phyloP scores from a whole-genome alignment of 495 filamentous ascomycete species.

The Xylaria grammica region DNA sequence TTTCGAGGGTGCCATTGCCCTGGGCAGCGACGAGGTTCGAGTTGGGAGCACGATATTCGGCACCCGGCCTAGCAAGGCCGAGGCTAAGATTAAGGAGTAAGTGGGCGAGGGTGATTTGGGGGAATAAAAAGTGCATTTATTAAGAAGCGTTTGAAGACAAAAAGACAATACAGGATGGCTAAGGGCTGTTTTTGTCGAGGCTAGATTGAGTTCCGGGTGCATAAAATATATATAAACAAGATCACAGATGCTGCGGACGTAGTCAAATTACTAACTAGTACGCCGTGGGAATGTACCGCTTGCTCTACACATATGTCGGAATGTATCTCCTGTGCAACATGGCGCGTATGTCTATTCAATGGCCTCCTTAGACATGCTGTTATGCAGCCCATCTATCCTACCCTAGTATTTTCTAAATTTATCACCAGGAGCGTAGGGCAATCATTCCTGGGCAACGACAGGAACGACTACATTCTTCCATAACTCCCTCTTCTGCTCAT shows the following conservation, averaged over 20 bases:
- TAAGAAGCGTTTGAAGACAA: too few species aligned
- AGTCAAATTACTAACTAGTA: constrained; percentile 8
- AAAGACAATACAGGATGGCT: too few species aligned
- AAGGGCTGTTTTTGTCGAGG: background rate
- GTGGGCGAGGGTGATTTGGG: background rate
- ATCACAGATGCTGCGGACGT: background rate
- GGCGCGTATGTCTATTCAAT: background rate
- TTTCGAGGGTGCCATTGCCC: constrained; percentile 84
- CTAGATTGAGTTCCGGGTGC: background rate
- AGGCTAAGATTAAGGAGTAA: constrained; percentile 64
- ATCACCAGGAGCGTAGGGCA: background rate
- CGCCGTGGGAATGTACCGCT: background rate
- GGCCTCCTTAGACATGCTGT: background rate
- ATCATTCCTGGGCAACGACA: constrained; percentile 45
- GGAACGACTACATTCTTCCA: constrained; percentile 45
- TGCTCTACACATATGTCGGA: constrained; percentile 1
- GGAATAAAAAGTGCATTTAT: background rate
- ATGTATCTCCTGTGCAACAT: background rate
- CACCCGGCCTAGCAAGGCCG: constrained; percentile 70
- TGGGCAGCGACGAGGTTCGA: constrained; percentile 92
- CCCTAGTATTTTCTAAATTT: background rate
- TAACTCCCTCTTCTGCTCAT: constrained; percentile 36
- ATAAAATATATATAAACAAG: background rate
- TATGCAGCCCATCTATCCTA: constrained; percentile 5
- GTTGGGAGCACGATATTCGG: constrained; percentile 95